Conservation (phyloP, 2,329 filamentous ascomycete genomes). For the Leptographium radiaticola region DNA sequence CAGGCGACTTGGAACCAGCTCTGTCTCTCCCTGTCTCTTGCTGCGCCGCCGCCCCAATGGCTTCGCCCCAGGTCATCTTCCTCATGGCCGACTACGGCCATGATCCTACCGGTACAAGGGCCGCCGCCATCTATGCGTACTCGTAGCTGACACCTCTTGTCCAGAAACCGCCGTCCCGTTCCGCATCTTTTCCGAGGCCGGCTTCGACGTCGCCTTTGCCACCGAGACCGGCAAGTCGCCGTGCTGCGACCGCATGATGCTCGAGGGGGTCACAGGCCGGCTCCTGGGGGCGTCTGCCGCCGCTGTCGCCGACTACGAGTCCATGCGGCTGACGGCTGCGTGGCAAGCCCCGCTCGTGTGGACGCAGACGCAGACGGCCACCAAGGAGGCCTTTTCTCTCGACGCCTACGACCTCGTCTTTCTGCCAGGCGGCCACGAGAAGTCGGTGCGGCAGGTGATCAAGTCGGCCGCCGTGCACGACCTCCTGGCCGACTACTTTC, state of each 20-base stretch:
- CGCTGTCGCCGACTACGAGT: slow-evolving; percentile 27
- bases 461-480: slow-evolving; percentile 31
- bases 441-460: slow-evolving; percentile 35
- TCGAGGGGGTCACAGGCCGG: slow-evolving; percentile 67
- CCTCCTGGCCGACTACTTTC: slow-evolving; percentile 33
- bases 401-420: slow-evolving; percentile 33
- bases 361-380: slow-evolving; percentile 16
- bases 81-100: slow-evolving; percentile 42
- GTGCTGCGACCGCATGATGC: slow-evolving; percentile 34
- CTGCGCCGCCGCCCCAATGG: not conserved
- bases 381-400: slow-evolving; percentile 25
- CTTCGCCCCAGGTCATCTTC: slow-evolving; percentile 23
- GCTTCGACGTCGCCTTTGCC: slow-evolving; percentile 33
- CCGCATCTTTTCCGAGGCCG: slow-evolving; percentile 30
- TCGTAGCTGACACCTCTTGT: no score
- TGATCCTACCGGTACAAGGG: slow-evolving; percentile 34
- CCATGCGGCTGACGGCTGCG: slow-evolving; percentile 27
- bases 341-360: slow-evolving; percentile 31
- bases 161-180: slow-evolving; percentile 38
- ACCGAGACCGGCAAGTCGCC: slow-evolving; percentile 35
- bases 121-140: no score
- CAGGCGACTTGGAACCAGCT: no score
- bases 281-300: slow-evolving; percentile 39
- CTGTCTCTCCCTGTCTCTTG: not conserved
- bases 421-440: slow-evolving; percentile 40